phyloP scores from a whole-genome alignment of 2,329 filamentous ascomycete species.

The Sporothrix globosa region DNA sequence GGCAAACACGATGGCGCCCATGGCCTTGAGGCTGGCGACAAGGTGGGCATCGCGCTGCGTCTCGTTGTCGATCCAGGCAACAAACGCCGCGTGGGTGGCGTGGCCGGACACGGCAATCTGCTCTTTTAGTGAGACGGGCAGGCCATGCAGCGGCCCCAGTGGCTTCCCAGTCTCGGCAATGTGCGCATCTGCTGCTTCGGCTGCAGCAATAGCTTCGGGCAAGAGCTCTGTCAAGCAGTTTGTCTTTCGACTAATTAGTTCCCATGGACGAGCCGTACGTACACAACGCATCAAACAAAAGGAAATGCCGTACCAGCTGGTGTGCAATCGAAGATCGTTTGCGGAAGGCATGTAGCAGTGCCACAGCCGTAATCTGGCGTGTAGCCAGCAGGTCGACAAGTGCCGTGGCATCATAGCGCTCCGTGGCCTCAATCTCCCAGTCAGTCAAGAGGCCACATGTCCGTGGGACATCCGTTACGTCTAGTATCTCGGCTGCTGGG shows the following conservation, averaged over 20 bases:
- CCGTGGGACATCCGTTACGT: neutral
- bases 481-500: neutral
- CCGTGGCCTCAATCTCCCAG: neutral
- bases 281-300: neutral
- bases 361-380: neutral
- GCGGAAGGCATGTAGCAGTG: constrained; percentile 6
- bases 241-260: neutral
- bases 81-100: neutral
- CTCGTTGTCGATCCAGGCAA: constrained; percentile 4
- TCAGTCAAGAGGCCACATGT: neutral
- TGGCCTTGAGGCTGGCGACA: neutral
- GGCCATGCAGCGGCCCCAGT: neutral
- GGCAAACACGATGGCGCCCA: neutral
- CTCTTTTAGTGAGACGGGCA: neutral
- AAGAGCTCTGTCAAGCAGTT: constrained; percentile 3
- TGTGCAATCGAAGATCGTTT: constrained; percentile 11
- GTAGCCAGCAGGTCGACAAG: neutral
- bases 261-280: neutral
- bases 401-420: neutral
- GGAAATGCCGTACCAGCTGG: neutral
- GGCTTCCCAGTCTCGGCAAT: constrained; percentile 1
- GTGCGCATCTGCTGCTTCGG: neutral
- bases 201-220: neutral
- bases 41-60: neutral
- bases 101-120: neutral